phyloP scores from a whole-genome alignment of 192 early-diverging fungal species.

The Coemansia javaensis region DNA sequence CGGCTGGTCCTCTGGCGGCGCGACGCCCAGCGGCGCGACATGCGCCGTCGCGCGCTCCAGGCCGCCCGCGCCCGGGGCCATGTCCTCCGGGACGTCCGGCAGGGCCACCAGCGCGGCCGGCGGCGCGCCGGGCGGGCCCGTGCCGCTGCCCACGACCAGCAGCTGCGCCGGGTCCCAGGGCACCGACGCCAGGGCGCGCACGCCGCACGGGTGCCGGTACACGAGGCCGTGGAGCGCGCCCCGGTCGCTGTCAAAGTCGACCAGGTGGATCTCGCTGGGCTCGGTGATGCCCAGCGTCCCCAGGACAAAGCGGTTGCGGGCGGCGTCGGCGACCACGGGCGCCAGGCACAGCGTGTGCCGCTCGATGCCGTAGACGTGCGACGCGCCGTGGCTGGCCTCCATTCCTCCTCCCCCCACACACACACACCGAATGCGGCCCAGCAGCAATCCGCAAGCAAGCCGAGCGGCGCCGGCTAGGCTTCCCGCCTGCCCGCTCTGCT shows the following conservation, averaged over 20 bases:
- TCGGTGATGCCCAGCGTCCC: conserved; percentile 39
- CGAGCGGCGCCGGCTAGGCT: not conserved
- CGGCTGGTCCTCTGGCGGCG: not conserved
- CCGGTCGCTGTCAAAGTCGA: conserved; percentile 35
- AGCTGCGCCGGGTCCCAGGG: conserved; percentile 22
- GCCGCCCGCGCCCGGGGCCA: not conserved
- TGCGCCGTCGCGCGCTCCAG: not conserved
- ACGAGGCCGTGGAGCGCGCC: conserved; percentile 10
- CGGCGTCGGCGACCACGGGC: conserved; percentile 4
- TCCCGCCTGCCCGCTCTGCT: no score
- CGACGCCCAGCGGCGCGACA: conserved; percentile 2
- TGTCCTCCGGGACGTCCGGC: not conserved
- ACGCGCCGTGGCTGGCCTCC: conserved; percentile 19
- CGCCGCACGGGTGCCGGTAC: conserved; percentile 16
- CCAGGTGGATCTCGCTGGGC: conserved; percentile 37
- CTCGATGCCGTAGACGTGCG: conserved; percentile 47
- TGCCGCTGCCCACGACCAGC: conserved; percentile 9
- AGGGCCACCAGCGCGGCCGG: conserved; percentile 16
- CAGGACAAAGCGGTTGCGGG: conserved; percentile 26
- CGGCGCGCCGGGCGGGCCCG: not conserved
- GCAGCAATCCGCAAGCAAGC: not conserved
- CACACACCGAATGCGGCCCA: no score
- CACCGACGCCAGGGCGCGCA: conserved; percentile 16
- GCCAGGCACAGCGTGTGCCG: conserved; percentile 41
- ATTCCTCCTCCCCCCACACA: not conserved